A percentile compares a stretch with the other conserved stretches of the same genome.
Evolutionary conservation across 1,284 basidiomycete species (phyloP).

Genomic region (Thelephora terrestris): DNA sequence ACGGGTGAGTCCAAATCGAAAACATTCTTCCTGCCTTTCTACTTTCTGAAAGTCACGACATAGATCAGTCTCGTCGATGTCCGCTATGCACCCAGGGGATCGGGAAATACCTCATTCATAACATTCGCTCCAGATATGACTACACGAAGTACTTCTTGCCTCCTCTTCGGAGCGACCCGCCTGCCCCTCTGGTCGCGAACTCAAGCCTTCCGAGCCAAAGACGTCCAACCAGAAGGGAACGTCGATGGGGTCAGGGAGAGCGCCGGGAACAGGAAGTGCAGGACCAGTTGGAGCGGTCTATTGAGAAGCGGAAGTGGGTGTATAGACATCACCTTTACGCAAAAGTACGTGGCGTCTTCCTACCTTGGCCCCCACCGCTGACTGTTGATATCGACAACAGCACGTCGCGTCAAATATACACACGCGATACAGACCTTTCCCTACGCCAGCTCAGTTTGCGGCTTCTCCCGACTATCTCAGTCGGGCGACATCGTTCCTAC

Average conservation of each 20-base stretch:
- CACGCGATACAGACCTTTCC: constrained; percentile 75
- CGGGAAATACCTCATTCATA: constrained; percentile 73
- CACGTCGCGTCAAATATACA: constrained; percentile 79
- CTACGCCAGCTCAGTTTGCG: constrained; percentile 70
- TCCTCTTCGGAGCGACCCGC: constrained; percentile 47
- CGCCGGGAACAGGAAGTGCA: constrained; percentile 38
- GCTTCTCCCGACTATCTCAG: constrained; percentile 62
- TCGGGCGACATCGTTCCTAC: constrained; percentile 69
- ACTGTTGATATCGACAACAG: constrained; percentile 29
- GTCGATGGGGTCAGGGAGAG: constrained; percentile 39
- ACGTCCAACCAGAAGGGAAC: constrained; percentile 30
- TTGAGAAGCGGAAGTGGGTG: constrained; percentile 48
- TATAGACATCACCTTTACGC: constrained; percentile 71
- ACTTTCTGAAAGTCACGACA: not conserved
- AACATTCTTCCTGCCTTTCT: constrained; percentile 1
- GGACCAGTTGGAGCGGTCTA: constrained; percentile 55
- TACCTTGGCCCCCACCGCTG: not conserved
- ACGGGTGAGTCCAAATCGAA: not conserved
- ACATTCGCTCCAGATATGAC: constrained; percentile 64
- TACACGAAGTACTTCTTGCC: constrained; percentile 73
- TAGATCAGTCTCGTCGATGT: constrained; percentile 68
- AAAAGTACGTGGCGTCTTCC: constrained; percentile 42
- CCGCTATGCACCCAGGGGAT: constrained; percentile 73
- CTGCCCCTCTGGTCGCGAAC: constrained; percentile 25
- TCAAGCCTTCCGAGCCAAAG: constrained; percentile 21